These are phyloP conservation scores for Ascochyta pisi DNA, from an alignment of 2,329 filamentous ascomycete genomes.

Conservation along the genomic window DNA sequence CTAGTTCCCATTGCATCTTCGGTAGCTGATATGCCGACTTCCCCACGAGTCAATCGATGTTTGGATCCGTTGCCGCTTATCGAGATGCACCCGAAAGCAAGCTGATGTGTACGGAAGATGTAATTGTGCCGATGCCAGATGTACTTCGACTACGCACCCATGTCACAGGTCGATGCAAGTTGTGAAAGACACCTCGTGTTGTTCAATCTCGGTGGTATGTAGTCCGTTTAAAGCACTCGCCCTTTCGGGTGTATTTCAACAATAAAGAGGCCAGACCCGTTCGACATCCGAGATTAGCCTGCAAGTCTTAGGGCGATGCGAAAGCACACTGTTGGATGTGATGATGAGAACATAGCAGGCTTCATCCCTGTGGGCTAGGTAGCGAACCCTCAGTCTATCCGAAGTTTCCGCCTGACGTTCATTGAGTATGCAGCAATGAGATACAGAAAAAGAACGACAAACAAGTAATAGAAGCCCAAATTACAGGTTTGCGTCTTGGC, in stretches of 20 bases:
- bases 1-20: not conserved
- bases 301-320: not conserved
- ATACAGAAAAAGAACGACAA: no score
- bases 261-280: not conserved
- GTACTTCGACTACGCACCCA: no score
- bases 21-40: constrained; percentile 8
- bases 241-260: no score
- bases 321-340: not conserved
- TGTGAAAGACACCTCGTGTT: no score
- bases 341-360: not conserved
- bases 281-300: not conserved
- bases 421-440: no score
- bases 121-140: no score
- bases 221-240: no score
- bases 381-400: not conserved
- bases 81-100: not conserved
- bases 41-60: not conserved
- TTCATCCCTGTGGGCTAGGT: not conserved
- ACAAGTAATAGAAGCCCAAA: no score
- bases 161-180: no score
- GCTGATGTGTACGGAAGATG: not conserved
- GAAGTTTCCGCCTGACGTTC: no score
- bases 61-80: not conserved
- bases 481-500: no score
- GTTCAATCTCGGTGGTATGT: no score